Evolutionary conservation across 192 early-diverging fungal genomes (phyloP), one percentile per base, ranked within the genome.

Genomic region (Pilaira anomala): DNA sequence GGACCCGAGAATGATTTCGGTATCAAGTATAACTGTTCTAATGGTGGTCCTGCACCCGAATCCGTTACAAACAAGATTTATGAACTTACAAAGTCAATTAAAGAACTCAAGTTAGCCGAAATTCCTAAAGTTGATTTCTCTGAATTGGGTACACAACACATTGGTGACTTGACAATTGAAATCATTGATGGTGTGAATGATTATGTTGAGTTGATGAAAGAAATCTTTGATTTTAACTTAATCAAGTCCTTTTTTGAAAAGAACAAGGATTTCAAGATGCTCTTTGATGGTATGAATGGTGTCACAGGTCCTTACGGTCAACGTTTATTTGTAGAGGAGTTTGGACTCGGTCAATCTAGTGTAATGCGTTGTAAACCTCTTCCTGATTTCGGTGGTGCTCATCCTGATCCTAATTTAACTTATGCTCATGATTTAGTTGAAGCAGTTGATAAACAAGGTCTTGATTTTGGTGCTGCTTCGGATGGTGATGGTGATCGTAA

Each of bases 401-500:
- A 98, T 74, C 97, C 97, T 6, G 97, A 98, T 73, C 97, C 97
- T 25, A 98, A 98, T 75, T 78, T 98, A 73, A 96, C 94, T 9
- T 98, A 98, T 73, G 95, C 97, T 16, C 88, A 94, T 74, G 88
- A 90, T 42, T 80, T 98, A 30, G 95, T 97, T 1, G 91, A 94
- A 60, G 85, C 89, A 25, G 94, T 97, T 19, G 83, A 85, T 65
- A 79, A 78, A 77, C 91, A 93, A 64, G 65, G 72, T 28, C 85
- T 94, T 55, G 79, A 81, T 63, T 92, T 98, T 72, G 97, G 94
- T 50, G 97, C 95, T 16, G 96, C 96, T 5, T 96, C 93, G 0
- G 96, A 98, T 76, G 96, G 96, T 64, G 96, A 98, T 77, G 96
- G 96, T 65, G 96, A 94, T 63, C 90, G 91, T 65, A 97, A 98